Conservation (phyloP, 2,329 filamentous ascomycete genomes). For the Monosporascus sp. region DNA sequence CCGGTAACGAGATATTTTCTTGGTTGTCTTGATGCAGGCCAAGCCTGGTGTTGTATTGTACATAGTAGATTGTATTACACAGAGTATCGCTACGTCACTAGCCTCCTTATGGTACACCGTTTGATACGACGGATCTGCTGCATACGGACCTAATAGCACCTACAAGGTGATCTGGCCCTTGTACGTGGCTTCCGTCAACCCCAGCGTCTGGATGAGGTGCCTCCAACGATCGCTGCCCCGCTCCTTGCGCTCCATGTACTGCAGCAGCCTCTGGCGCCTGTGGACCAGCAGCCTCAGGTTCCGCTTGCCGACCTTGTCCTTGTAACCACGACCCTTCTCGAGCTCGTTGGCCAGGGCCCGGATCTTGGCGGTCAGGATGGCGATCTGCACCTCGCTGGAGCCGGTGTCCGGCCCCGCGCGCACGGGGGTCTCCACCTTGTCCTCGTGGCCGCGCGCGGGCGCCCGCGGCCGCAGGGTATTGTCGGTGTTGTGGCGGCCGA, state of each 20-base stretch:
- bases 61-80: conserved; percentile 29
- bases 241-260: conserved; percentile 84
- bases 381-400: conserved; percentile 95
- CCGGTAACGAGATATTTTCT: neutral
- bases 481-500: conserved; percentile 91
- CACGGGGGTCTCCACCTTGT: conserved; percentile 20
- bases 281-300: conserved; percentile 84
- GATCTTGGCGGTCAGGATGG: conserved; percentile 93
- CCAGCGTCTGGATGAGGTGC: conserved; percentile 76
- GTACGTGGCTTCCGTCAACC: conserved; percentile 83
- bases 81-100: conserved; percentile 19
- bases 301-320: conserved; percentile 91
- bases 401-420: conserved; percentile 90
- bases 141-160: conserved; percentile 15
- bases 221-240: conserved; percentile 87
- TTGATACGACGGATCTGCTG: too few relatives aligned
- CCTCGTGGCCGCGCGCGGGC: conserved; percentile 36
- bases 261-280: conserved; percentile 79
- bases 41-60: conserved; percentile 30
- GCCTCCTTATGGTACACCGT: conserved; percentile 16
- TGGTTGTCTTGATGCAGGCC: conserved; percentile 1
- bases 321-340: conserved; percentile 61
- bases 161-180: conserved; percentile 80
- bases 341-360: conserved; percentile 70
- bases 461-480: conserved; percentile 57